Evolutionary conservation across 2,329 filamentous ascomycete species (phyloP).

Genomic region (Pseudopithomyces maydicus): DNA sequence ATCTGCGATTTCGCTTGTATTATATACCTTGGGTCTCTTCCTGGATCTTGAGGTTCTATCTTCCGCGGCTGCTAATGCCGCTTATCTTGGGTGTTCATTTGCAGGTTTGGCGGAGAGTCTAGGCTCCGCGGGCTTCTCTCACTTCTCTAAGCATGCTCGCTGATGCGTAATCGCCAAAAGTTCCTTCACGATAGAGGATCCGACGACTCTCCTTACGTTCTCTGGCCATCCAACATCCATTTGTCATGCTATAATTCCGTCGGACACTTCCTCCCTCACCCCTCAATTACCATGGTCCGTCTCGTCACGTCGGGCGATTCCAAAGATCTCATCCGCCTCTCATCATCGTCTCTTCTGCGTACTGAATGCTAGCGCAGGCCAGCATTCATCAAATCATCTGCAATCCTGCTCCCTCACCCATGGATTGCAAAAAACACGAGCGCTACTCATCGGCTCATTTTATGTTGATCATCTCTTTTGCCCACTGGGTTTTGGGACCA

Average conservation of each 20-base stretch:
- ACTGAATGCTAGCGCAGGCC: constrained; percentile 1
- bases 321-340: constrained; percentile 4
- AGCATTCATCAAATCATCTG: constrained; percentile 13
- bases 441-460: constrained; percentile 31
- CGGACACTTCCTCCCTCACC: constrained; percentile 1
- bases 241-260: constrained; percentile 5
- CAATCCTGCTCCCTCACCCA: constrained; percentile 29
- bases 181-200: constrained; percentile 16
- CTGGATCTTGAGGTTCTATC: constrained; percentile 29
- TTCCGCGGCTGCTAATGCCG: constrained; percentile 35
- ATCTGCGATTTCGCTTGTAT: constrained; percentile 43
- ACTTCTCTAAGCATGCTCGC: constrained; percentile 17
- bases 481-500: constrained; percentile 17
- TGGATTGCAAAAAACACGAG: constrained; percentile 23
- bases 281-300: not conserved
- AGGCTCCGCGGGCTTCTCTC: constrained; percentile 12
- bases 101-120: constrained; percentile 11
- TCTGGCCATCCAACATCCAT: constrained; percentile 2
- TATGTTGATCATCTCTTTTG: constrained; percentile 38
- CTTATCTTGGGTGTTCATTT: constrained; percentile 14
- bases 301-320: not conserved
- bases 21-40: constrained; percentile 42
- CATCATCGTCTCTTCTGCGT: not conserved
- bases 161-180: constrained; percentile 19
- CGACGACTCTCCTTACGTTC: constrained; percentile 10